Evolutionary conservation across 2,329 filamentous ascomycete species (phyloP).

Genomic region (Aspergillus niger): DNA sequence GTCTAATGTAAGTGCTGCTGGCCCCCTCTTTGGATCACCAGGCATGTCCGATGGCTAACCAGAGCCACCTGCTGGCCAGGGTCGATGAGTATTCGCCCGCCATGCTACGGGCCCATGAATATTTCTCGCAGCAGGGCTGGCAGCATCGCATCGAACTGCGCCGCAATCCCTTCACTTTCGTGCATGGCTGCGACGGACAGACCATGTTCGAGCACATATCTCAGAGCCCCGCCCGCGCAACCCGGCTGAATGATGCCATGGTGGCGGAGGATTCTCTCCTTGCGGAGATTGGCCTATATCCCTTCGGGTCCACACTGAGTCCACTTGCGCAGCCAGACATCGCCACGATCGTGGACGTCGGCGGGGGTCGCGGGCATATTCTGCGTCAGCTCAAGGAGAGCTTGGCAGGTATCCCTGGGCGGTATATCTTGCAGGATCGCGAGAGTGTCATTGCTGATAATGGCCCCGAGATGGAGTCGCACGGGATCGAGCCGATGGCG

Average conservation of each 20-base stretch:
- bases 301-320: slow-evolving; percentile 17
- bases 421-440: slow-evolving; percentile 28
- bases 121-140: slow-evolving; percentile 20
- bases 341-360: slow-evolving; percentile 26
- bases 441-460: slow-evolving; percentile 18
- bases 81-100: slow-evolving; percentile 17
- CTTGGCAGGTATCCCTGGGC: slow-evolving; percentile 17
- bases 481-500: slow-evolving; percentile 20
- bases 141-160: slow-evolving; percentile 16
- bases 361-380: slow-evolving; percentile 24
- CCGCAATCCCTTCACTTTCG: slow-evolving; percentile 22
- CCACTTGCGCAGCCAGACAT: slow-evolving; percentile 9
- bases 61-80: slow-evolving; percentile 2
- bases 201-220: slow-evolving; percentile 24
- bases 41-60: not conserved
- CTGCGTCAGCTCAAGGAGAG: slow-evolving; percentile 17
- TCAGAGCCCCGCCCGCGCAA: slow-evolving; percentile 11
- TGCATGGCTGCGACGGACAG: slow-evolving; percentile 20
- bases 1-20: slow-evolving; percentile 13
- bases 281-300: slow-evolving; percentile 26
- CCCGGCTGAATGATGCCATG: slow-evolving; percentile 19
- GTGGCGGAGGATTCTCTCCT: slow-evolving; percentile 15
- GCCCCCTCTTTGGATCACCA: not conserved
- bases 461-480: slow-evolving; percentile 7
- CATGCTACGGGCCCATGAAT: slow-evolving; percentile 20